A percentile compares a stretch with the other conserved stretches of the same genome.
These are phyloP conservation scores for Colletotrichum horii DNA, from an alignment of 2,329 filamentous ascomycete genomes.

Conservation along the genomic window DNA sequence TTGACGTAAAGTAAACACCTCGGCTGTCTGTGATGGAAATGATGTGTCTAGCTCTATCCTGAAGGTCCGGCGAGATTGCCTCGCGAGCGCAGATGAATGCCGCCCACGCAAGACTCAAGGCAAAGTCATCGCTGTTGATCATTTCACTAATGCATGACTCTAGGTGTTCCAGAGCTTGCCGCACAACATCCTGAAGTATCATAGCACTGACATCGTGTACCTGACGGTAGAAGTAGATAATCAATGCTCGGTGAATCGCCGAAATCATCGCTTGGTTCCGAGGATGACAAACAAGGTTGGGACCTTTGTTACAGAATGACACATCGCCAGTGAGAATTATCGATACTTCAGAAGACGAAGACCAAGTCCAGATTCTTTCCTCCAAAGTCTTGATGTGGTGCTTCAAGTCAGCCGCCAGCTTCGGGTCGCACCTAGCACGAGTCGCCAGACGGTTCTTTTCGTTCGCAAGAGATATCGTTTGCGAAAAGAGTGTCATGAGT, in stretches of 20 bases:
- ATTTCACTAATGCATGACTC: slow-evolving; percentile 34
- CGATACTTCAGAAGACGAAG: slow-evolving; percentile 13
- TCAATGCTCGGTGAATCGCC: slow-evolving; percentile 45
- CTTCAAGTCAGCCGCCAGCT: slow-evolving; percentile 28
- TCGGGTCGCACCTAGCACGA: slow-evolving; percentile 24
- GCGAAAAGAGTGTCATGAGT: slow-evolving; percentile 43
- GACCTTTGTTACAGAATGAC: background rate
- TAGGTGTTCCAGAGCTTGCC: slow-evolving; percentile 38
- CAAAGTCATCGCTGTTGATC: slow-evolving; percentile 38
- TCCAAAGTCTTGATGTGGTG: slow-evolving; percentile 35
- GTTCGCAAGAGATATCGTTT: slow-evolving; percentile 45
- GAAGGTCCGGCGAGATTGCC: slow-evolving; percentile 38
- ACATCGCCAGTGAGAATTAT: background rate
- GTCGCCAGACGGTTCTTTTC: slow-evolving; percentile 39
- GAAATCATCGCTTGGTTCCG: slow-evolving; percentile 34
- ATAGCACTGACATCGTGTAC: slow-evolving; percentile 44
- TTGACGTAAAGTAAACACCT: background rate
- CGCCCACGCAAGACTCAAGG: slow-evolving; percentile 45
- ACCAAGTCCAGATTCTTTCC: slow-evolving; percentile 34
- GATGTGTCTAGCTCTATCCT: slow-evolving; percentile 26
- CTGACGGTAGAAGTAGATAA: slow-evolving; percentile 50
- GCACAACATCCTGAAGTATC: slow-evolving; percentile 42
- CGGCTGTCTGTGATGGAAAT: background rate
- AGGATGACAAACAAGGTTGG: slow-evolving; percentile 11
- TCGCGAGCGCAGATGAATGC: slow-evolving; percentile 49